Evolutionary conservation across 1,284 basidiomycete genomes (phyloP).

Genomic region (Rhodofomes roseus): DNA sequence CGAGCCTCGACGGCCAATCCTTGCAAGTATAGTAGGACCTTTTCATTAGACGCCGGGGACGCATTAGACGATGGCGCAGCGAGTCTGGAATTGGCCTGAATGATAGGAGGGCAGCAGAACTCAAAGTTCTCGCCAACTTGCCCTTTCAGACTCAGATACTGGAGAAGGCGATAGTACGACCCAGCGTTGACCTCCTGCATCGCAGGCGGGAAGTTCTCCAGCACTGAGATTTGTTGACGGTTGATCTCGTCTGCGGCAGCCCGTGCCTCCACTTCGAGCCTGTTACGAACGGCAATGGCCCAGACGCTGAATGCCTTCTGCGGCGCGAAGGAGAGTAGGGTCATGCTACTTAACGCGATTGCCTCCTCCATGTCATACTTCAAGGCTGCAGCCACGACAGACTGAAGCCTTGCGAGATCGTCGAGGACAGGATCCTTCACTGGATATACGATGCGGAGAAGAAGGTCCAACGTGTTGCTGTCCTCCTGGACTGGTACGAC

Average conservation of each 20-base stretch:
- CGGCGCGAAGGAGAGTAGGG: background rate
- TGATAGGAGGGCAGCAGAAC: background rate
- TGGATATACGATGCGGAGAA: conserved; percentile 18
- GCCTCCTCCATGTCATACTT: conserved; percentile 15
- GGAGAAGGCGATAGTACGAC: conserved; percentile 15
- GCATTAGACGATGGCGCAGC: too few species aligned
- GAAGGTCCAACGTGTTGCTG: conserved; percentile 12
- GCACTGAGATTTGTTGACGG: background rate
- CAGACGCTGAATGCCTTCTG: conserved; percentile 8
- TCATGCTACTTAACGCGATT: background rate
- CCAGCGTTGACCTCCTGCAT: conserved; percentile 6
- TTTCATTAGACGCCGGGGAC: too few species aligned
- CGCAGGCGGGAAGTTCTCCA: background rate
- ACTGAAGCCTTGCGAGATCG: conserved; percentile 3
- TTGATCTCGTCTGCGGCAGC: background rate
- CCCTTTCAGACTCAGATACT: background rate
- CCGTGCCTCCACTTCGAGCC: conserved; percentile 13
- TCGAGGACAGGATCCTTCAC: conserved; percentile 11
- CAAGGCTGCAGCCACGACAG: conserved; percentile 12
- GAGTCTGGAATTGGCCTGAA: too few species aligned
- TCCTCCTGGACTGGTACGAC: conserved; percentile 11
- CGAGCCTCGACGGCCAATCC: too few species aligned
- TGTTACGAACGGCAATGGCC: conserved; percentile 21
- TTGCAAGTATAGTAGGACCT: background rate
- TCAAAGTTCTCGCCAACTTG: background rate